Percentiles rank a stretch among this genome's conserved stretches.
Conservation (phyloP, 441 rosid species). For the Flueggea neowawraea region DNA sequence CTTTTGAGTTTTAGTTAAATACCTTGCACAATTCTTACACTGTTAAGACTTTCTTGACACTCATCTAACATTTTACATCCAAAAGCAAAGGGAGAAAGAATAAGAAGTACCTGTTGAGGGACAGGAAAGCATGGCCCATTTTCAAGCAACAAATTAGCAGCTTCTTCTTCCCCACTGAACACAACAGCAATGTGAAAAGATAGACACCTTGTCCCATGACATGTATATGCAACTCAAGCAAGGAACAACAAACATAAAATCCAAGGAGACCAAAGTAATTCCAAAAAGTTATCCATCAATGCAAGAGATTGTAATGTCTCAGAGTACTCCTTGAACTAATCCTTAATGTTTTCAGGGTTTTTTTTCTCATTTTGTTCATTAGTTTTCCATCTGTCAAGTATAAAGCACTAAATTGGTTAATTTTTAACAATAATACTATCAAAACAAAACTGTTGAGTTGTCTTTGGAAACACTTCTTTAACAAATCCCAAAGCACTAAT, state of each 20-base stretch:
- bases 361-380: no score
- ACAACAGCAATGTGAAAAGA: conserved; percentile 10
- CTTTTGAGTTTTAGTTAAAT: neutral
- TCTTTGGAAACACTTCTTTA: no score
- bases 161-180: conserved; percentile 85
- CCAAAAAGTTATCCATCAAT: neutral
- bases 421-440: no score
- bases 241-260: neutral
- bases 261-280: neutral
- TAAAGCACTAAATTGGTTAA: no score
- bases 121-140: conserved; percentile 98
- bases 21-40: neutral
- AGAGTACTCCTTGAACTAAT: no score
- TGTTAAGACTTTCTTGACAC: neutral
- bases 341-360: no score
- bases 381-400: no score
- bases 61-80: neutral
- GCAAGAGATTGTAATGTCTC: neutral
- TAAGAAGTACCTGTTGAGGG: conserved; percentile 67
- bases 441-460: no score
- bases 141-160: conserved; percentile 70
- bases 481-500: no score
- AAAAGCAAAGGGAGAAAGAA: neutral
- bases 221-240: conserved; percentile 1
- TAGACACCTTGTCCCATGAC: neutral